Percentiles rank a stretch among this genome's conserved stretches.
Evolutionary conservation across 2,329 filamentous ascomycete genomes (phyloP).

Genomic region (Pleomassaria siparia): DNA sequence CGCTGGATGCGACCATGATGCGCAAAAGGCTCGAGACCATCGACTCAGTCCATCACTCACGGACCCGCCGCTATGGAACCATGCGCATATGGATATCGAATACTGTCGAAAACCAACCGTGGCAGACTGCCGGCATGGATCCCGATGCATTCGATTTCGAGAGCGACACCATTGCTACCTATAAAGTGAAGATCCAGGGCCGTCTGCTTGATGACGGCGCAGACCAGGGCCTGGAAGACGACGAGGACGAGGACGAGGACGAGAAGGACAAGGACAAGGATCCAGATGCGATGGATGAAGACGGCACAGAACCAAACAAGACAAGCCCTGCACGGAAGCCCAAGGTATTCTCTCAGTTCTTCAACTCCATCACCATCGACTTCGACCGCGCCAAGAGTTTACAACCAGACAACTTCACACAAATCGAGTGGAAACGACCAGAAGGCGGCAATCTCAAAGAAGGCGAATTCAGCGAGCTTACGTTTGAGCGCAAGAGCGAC

Average conservation of each 20-base stretch:
- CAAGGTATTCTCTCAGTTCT: conserved; percentile 71
- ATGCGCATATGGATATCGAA: conserved; percentile 94
- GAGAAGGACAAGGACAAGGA: conserved; percentile 42
- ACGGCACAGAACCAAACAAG: conserved; percentile 45
- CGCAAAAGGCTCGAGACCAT: conserved; percentile 90
- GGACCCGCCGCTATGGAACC: conserved; percentile 77
- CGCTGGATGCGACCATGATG: conserved; percentile 89
- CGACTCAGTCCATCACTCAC: conserved; percentile 74
- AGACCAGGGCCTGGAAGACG: conserved; percentile 33
- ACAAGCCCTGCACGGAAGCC: conserved; percentile 45
- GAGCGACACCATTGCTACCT: conserved; percentile 74
- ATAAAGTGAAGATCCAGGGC: conserved; percentile 89
- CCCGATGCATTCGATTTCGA: conserved; percentile 81
- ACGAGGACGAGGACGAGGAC: conserved; percentile 21
- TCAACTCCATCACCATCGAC: conserved; percentile 73
- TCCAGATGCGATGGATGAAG: conserved; percentile 62
- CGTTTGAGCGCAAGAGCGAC: conserved; percentile 89
- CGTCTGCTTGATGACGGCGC: conserved; percentile 65
- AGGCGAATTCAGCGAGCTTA: conserved; percentile 84
- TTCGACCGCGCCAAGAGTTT: conserved; percentile 62
- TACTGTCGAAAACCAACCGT: conserved; percentile 89
- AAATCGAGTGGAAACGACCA: conserved; percentile 87
- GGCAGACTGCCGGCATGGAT: conserved; percentile 73
- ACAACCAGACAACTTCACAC: conserved; percentile 62
- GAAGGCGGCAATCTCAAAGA: conserved; percentile 63